phyloP scores from a whole-genome alignment of 495 filamentous ascomycete genomes.

The Durotheca rogersii region DNA sequence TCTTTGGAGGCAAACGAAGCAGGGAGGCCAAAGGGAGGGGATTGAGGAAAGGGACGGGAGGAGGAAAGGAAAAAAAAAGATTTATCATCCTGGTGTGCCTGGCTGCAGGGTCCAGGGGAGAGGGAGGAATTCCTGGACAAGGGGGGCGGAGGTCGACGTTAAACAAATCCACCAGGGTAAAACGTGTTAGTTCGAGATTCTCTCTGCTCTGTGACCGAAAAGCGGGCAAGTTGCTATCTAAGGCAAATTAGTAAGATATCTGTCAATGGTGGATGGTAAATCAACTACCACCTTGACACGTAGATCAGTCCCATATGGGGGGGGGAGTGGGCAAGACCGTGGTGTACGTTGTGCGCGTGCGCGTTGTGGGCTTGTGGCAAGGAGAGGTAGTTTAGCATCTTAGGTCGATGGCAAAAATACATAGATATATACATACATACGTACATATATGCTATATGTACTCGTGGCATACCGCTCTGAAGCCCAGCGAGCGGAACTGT shows the following conservation, averaged over 20 bases:
- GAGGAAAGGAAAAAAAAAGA: constrained; percentile 23
- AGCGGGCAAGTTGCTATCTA: constrained; percentile 7
- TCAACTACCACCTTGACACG: background rate
- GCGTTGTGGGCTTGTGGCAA: background rate
- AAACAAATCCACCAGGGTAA: constrained; percentile 14
- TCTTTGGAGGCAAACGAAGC: constrained; percentile 20
- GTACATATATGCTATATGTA: no score
- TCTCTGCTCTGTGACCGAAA: no score
- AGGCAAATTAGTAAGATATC: constrained; percentile 3
- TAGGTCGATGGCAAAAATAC: background rate
- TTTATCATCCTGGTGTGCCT: constrained; percentile 30
- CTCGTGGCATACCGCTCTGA: no score
- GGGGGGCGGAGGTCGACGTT: no score
- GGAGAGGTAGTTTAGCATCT: background rate
- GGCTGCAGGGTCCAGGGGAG: constrained; percentile 31
- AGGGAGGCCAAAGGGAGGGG: no score
- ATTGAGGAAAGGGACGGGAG: no score
- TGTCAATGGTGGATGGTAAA: constrained; percentile 11
- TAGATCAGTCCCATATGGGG: constrained; percentile 1
- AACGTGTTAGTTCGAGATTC: constrained; percentile 16
- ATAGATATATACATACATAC: no score
- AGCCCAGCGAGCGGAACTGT: background rate
- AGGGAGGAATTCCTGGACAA: no score
- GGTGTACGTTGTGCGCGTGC: constrained; percentile 4
- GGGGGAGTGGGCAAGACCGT: no score